Percentiles rank a stretch among this genome's conserved stretches.
Evolutionary conservation across 257 asterid genomes (phyloP).

Genomic region (Petunia axillaris): DNA sequence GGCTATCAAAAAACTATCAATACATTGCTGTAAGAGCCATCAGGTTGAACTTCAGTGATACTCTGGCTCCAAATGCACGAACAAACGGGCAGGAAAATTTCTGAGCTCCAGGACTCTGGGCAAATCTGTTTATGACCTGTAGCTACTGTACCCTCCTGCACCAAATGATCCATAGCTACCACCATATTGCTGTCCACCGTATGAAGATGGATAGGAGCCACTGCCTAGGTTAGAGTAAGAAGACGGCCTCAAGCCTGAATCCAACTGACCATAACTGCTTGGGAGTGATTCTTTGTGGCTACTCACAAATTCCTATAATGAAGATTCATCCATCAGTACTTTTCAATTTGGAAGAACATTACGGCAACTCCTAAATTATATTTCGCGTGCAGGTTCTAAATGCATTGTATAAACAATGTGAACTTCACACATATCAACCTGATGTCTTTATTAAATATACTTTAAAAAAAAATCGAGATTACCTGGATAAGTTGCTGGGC

Average conservation of each 20-base stretch:
- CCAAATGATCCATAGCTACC: slow-evolving; percentile 70
- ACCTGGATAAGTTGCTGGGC: slow-evolving; percentile 94
- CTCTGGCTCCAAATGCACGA: neutral
- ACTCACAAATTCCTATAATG: slow-evolving; percentile 25
- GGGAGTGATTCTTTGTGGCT: slow-evolving; percentile 29
- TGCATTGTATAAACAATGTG: neutral
- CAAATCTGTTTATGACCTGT: slow-evolving; percentile 47
- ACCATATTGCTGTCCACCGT: slow-evolving; percentile 54
- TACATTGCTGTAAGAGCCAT: neutral
- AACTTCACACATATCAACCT: neutral
- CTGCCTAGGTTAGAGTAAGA: slow-evolving; percentile 60
- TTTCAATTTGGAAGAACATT: neutral
- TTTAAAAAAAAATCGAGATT: slow-evolving; percentile 5
- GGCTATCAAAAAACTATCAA: slow-evolving; percentile 17
- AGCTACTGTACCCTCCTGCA: slow-evolving; percentile 64
- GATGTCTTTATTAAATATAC: neutral
- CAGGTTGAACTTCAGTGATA: slow-evolving; percentile 9
- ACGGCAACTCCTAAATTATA: neutral
- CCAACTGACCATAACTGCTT: slow-evolving; percentile 32
- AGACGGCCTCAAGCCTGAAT: slow-evolving; percentile 45
- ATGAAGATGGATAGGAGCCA: slow-evolving; percentile 56
- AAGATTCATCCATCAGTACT: slow-evolving; percentile 15
- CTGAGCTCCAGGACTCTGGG: neutral
- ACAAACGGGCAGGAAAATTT: neutral
- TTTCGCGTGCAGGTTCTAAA: neutral